Evolutionary conservation across 306 rosid species (phyloP).

Genomic region (Sechiopsis laciniata): DNA sequence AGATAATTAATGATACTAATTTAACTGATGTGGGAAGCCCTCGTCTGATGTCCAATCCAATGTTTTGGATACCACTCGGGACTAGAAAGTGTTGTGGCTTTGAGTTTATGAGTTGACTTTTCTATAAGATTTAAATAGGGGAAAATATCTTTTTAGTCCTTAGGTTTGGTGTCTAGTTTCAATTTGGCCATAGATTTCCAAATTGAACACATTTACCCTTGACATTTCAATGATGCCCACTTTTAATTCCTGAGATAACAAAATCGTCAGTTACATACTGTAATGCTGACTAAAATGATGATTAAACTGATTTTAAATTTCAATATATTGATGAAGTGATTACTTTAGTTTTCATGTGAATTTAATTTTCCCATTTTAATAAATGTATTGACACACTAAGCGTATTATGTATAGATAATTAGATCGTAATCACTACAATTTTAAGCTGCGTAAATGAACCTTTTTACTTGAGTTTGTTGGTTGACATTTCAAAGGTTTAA

Average conservation of each 20-base stretch:
- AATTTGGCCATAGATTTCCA: too few relatives aligned
- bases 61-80: background rate
- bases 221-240: too few relatives aligned
- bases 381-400: background rate
- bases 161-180: too few relatives aligned
- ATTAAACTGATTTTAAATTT: too few relatives aligned
- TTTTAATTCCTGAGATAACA: too few relatives aligned
- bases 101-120: background rate
- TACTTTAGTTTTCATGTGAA: too few relatives aligned
- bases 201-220: too few relatives aligned
- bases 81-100: background rate
- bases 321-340: too few relatives aligned
- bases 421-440: background rate
- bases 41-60: background rate
- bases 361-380: background rate
- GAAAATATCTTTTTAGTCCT: too few relatives aligned
- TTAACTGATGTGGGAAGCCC: background rate
- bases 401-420: background rate
- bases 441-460: background rate
- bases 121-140: background rate
- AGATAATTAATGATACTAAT: background rate
- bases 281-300: too few relatives aligned
- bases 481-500: background rate
- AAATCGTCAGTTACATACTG: too few relatives aligned
- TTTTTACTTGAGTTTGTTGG: slow-evolving; percentile 10